Evolutionary conservation across 106 monocot genomes (phyloP).

Genomic region (Posidonia australis): DNA sequence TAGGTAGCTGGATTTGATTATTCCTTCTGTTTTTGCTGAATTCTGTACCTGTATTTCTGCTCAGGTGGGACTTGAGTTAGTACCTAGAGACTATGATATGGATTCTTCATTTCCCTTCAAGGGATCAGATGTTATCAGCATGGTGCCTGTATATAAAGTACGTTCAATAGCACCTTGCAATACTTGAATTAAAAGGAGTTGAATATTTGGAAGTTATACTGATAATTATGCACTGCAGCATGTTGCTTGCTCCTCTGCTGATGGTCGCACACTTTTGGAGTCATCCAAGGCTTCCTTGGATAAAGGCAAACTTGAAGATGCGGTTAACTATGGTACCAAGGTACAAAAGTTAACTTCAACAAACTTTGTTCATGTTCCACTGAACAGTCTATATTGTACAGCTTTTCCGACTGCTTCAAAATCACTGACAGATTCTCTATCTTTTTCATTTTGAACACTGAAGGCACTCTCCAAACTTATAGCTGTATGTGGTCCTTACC

Average conservation of each 20-base stretch:
- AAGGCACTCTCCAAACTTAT: slow-evolving; percentile 92
- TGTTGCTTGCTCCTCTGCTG: slow-evolving; percentile 90
- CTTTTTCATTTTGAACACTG: slow-evolving; percentile 9
- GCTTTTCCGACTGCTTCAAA: neutral
- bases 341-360: slow-evolving; percentile 16
- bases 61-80: slow-evolving; percentile 88
- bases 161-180: neutral
- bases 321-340: slow-evolving; percentile 92
- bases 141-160: slow-evolving; percentile 93
- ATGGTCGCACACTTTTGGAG: slow-evolving; percentile 86
- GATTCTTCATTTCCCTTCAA: slow-evolving; percentile 55
- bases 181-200: neutral
- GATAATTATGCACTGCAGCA: slow-evolving; percentile 43
- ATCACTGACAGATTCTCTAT: neutral
- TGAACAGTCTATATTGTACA: neutral
- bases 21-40: neutral
- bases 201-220: neutral
- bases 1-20: neutral
- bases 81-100: slow-evolving; percentile 90
- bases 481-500: slow-evolving; percentile 94
- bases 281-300: slow-evolving; percentile 94
- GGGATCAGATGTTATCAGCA: slow-evolving; percentile 80
- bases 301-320: slow-evolving; percentile 94
- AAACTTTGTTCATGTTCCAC: neutral
- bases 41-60: slow-evolving; percentile 1